These are phyloP conservation scores for Malassezia furfur DNA, from an alignment of 1,284 basidiomycete species.

Conservation along the genomic window DNA sequence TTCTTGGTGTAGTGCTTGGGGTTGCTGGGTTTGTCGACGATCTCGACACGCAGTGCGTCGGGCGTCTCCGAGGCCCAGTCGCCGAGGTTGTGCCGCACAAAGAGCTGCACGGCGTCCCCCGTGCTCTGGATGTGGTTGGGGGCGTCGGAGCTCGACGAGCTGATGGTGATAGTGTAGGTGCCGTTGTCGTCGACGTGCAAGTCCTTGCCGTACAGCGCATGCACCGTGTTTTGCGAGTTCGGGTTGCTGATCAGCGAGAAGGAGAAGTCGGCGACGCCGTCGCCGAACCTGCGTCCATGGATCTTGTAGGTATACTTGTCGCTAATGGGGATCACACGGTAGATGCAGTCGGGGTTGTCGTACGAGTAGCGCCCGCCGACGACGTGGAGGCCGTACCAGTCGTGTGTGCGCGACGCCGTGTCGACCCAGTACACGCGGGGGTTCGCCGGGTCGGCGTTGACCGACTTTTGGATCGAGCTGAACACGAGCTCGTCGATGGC, in stretches of 20 bases:
- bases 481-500: slow-evolving; percentile 16
- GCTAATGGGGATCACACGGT: slow-evolving; percentile 13
- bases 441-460: slow-evolving; percentile 8
- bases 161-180: slow-evolving; percentile 13
- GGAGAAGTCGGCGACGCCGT: slow-evolving; percentile 8
- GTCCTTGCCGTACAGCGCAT: slow-evolving; percentile 3
- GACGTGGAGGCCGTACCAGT: slow-evolving; percentile 12
- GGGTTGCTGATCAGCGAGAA: slow-evolving; percentile 18
- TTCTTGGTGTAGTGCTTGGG: neutral
- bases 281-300: slow-evolving; percentile 7
- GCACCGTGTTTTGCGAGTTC: slow-evolving; percentile 13
- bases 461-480: slow-evolving; percentile 15
- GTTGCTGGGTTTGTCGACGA: neutral
- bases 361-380: slow-evolving; percentile 16
- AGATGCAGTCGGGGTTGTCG: slow-evolving; percentile 19
- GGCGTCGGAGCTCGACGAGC: neutral
- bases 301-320: slow-evolving; percentile 15
- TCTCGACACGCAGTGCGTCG: slow-evolving; percentile 10
- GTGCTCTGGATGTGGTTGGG: slow-evolving; percentile 12
- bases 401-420: slow-evolving; percentile 11
- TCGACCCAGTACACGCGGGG: slow-evolving; percentile 16
- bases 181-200: slow-evolving; percentile 12
- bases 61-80: slow-evolving; percentile 15
- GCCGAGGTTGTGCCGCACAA: slow-evolving; percentile 14
- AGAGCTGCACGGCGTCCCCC: slow-evolving; percentile 10